Evolutionary conservation across 805 yeast species (phyloP).

Genomic region (Schwanniomyces sp.): DNA sequence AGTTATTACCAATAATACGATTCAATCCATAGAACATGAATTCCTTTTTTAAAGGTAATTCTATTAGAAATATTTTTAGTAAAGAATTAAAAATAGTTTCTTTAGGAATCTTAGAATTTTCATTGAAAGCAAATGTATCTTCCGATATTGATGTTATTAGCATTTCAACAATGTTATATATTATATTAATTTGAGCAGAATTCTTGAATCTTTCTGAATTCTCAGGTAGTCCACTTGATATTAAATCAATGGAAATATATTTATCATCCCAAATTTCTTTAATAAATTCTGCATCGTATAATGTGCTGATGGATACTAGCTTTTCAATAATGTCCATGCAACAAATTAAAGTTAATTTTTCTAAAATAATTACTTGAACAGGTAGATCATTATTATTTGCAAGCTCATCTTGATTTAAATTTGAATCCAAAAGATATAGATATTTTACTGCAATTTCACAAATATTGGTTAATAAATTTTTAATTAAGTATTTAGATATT

Average conservation of each 20-base stretch:
- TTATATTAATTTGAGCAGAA: conserved; percentile 46
- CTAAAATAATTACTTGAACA: conserved; percentile 36
- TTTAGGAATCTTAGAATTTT: conserved; percentile 11
- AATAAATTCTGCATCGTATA: conserved; percentile 19
- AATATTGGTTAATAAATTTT: conserved; percentile 12
- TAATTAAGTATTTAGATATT: conserved; percentile 34
- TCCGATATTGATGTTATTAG: conserved; percentile 42
- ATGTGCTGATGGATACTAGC: conserved; percentile 24
- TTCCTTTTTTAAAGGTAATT: conserved; percentile 37
- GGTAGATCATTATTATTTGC: conserved; percentile 28
- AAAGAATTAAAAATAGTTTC: conserved; percentile 25
- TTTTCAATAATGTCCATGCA: conserved; percentile 59
- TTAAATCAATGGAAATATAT: conserved; percentile 26
- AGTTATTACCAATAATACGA: conserved; percentile 52
- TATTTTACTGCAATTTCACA: conserved; percentile 16
- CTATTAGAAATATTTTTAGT: conserved; percentile 39
- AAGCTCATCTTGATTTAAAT: conserved; percentile 25
- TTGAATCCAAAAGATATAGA: conserved; percentile 26
- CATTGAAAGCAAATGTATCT: conserved; percentile 24
- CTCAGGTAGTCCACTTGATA: conserved; percentile 45
- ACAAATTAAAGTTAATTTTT: conserved; percentile 49
- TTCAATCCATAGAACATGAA: conserved; percentile 55
- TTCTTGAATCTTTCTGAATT: conserved; percentile 43
- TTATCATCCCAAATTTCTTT: conserved; percentile 26
- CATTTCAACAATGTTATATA: conserved; percentile 54